phyloP scores from a whole-genome alignment of 148 eudicot genomes.

The Persicaria tinctoria region DNA sequence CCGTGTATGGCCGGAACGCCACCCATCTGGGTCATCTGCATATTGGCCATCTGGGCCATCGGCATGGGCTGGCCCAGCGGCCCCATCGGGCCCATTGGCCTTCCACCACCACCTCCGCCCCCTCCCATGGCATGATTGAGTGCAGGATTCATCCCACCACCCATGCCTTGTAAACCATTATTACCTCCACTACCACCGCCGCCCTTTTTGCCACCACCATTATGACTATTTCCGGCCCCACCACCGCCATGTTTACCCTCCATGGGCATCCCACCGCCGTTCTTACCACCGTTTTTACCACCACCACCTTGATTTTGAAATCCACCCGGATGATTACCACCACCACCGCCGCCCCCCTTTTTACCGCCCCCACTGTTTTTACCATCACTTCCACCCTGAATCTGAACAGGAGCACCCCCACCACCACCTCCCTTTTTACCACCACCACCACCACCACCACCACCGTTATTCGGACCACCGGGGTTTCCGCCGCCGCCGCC shows the following conservation, averaged over 20 bases:
- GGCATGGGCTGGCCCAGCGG: constrained; percentile 38
- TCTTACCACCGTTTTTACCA: constrained; percentile 42
- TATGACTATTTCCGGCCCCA: constrained; percentile 18
- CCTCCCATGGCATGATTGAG: constrained; percentile 26
- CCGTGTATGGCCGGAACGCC: constrained; percentile 61
- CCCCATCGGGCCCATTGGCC: constrained; percentile 25
- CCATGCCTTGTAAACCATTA: constrained; percentile 44
- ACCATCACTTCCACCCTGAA: constrained; percentile 7
- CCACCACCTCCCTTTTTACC: constrained; percentile 22
- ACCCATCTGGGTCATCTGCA: constrained; percentile 63
- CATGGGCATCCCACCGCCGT: constrained; percentile 23
- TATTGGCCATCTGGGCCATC: constrained; percentile 52
- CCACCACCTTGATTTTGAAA: constrained; percentile 8
- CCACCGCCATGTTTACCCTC: constrained; percentile 20
- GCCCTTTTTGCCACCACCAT: constrained; percentile 33
- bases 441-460: constrained; percentile 23
- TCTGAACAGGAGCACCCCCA: constrained; percentile 9
- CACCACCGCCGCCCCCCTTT: constrained; percentile 2
- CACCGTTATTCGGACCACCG: constrained; percentile 18
- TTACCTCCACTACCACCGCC: constrained; percentile 33
- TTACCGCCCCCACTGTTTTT: constrained; percentile 4
- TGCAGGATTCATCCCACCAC: constrained; percentile 35
- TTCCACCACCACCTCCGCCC: constrained; percentile 24
- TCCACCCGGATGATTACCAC: not conserved
- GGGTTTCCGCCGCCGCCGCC: constrained; percentile 17